Base-by-base conservation (phyloP, 2,329 filamentous ascomycete genomes). In the Fusarium albidum region DNA sequence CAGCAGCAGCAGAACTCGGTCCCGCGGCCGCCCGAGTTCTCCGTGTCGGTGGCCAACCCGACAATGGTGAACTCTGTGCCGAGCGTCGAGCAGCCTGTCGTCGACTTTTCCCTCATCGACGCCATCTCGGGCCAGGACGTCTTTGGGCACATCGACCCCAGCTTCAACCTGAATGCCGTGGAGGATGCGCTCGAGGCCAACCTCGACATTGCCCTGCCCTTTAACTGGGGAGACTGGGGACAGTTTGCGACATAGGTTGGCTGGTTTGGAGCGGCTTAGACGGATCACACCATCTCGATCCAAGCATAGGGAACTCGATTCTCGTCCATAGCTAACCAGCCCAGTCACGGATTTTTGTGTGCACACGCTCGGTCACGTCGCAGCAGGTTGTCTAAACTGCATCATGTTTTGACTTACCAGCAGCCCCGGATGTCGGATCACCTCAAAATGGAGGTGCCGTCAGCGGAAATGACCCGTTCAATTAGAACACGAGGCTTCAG, bases 111-210 rank as follows among this genome's bases (percentile, higher is more conserved):
- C 0, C 62, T 77, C 12, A 69, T 79, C 4, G 76, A 79, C 33
- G 70, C 75, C 3, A 69, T 78, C 21, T 77, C 77, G 1, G 79
- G 81, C 2, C 70, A 82, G n/a, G 80, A 84, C 37, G 71, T 84
- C 1, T 83, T 83, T 59, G 79, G 78, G 4, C 77, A 82, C 35
- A 82, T 84, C 21, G 82, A 82, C 41, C 81, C 81, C 3, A 81
- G 70, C 41, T 84, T 84, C 58, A 76, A 84, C 42, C 60, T 84
- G 1, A 76, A 75, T 18, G 81, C 81, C 0, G 78, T 83, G 18
- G 81, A 84, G 57, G 80, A 82, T 14, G 81, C 78, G 0, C 68
- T 84, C 0, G 80, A 83, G 50, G 79, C 80, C 0, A 83, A 83
- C 46, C 69, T 84, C 3, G 82, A 84, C 39, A 80, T 84, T 43